Conservation (phyloP, 257 asterid genomes). For the Nicotiana undulata region DNA sequence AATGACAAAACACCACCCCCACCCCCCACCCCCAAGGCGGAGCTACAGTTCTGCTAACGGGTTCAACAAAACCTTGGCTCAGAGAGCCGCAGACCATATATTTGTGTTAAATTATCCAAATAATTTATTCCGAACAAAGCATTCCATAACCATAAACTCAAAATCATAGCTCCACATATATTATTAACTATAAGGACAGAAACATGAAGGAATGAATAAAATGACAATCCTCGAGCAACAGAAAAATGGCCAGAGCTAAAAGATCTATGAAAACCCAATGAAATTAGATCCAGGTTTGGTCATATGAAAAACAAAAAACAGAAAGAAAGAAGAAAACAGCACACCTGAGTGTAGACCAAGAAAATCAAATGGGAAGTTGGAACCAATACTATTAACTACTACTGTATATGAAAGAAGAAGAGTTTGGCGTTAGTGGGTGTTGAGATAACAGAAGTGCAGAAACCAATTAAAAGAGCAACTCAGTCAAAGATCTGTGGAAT, state of each 20-base stretch:
- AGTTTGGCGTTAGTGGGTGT: slow-evolving; percentile 14
- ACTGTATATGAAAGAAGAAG: background rate
- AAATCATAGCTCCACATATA: background rate
- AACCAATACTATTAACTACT: background rate
- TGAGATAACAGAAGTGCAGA: slow-evolving; percentile 8
- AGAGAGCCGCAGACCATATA: too few species aligned
- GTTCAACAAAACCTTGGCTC: too few species aligned
- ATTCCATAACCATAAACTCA: background rate
- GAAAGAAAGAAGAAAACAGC: background rate
- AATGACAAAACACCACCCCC: background rate
- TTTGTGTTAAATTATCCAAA: too few species aligned
- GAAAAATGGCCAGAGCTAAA: too few species aligned
- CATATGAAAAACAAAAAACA: background rate
- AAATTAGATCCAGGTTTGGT: background rate
- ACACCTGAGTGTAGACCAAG: background rate
- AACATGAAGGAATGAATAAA: background rate
- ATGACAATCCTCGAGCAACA: background rate
- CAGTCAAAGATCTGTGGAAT: slow-evolving; percentile 27
- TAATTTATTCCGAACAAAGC: too few species aligned
- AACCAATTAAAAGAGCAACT: background rate
- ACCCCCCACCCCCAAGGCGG: too few species aligned
- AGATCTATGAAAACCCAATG: background rate
- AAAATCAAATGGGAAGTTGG: background rate
- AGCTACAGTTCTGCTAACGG: too few species aligned
- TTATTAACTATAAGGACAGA: background rate